Conservation (phyloP, 768 basidiomycete genomes). For the Collybiopsis luxurians region DNA sequence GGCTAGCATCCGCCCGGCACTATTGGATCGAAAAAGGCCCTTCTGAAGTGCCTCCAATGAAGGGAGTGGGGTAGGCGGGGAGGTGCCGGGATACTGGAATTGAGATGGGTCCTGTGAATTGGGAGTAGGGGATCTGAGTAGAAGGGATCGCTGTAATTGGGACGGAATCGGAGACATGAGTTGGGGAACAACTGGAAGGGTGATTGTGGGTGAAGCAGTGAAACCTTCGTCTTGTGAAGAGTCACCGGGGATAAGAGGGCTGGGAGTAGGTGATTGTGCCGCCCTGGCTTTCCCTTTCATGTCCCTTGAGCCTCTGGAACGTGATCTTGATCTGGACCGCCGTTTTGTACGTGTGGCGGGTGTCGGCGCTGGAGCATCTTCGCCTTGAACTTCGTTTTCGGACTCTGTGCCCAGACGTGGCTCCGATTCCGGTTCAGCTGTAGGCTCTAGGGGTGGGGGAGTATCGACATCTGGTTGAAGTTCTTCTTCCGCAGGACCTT, state of each 20-base stretch:
- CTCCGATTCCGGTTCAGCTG: conserved; percentile 27
- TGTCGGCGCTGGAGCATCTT: conserved; percentile 40
- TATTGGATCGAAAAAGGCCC: conserved; percentile 86
- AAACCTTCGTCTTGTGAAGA: conserved; percentile 70
- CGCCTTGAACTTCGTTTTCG: conserved; percentile 28
- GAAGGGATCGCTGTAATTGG: conserved; percentile 48
- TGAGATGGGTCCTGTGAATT: conserved; percentile 52
- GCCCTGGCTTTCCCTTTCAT: conserved; percentile 58
- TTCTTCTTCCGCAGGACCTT: conserved; percentile 37
- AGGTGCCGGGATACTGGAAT: conserved; percentile 57
- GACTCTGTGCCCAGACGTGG: conserved; percentile 20
- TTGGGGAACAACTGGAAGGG: conserved; percentile 33
- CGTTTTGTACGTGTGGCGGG: conserved; percentile 55
- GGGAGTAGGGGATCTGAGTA: conserved; percentile 43
- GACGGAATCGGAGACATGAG: conserved; percentile 49
- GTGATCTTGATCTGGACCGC: conserved; percentile 73
- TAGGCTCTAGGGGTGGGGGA: conserved; percentile 13
- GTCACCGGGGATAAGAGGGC: conserved; percentile 50
- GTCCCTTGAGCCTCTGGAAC: conserved; percentile 76
- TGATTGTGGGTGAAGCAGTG: conserved; percentile 30
- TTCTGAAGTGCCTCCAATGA: conserved; percentile 76
- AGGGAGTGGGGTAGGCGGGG: conserved; percentile 68
- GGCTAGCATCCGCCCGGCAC: conserved; percentile 78
- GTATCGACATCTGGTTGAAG: conserved; percentile 16
- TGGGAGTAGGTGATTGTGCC: conserved; percentile 44